These are phyloP conservation scores for Ploettnerulaceae sp. DNA, from an alignment of 2,329 filamentous ascomycete genomes.

Conservation along the genomic window DNA sequence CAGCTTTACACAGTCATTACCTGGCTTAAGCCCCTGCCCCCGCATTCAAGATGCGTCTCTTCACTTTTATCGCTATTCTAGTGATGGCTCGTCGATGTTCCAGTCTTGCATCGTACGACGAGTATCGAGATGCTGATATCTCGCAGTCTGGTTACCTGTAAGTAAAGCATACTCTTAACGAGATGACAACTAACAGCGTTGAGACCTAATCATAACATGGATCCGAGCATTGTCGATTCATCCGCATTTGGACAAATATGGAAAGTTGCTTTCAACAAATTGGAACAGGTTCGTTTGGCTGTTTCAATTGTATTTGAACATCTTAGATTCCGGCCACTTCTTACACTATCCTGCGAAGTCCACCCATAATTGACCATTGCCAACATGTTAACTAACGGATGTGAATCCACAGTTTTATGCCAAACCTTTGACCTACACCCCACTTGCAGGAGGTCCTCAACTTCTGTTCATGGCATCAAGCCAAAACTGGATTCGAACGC, in stretches of 20 bases:
- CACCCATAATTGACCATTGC: neutral
- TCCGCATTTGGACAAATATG: constrained; percentile 37
- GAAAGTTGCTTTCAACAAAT: constrained; percentile 32
- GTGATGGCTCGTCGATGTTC: constrained; percentile 4
- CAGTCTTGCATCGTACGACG: constrained; percentile 25
- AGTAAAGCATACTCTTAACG: neutral
- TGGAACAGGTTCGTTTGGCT: constrained; percentile 23
- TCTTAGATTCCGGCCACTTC: neutral
- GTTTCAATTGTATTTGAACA: neutral
- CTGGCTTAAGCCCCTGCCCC: neutral
- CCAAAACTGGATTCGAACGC: constrained; percentile 34
- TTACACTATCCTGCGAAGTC: neutral
- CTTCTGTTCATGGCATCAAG: constrained; percentile 34
- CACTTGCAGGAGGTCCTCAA: constrained; percentile 31
- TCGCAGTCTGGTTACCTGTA: constrained; percentile 32
- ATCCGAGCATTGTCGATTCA: constrained; percentile 35
- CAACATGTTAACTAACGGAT: neutral
- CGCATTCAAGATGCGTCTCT: constrained; percentile 16
- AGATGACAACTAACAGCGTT: neutral
- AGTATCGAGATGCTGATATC: constrained; percentile 29
- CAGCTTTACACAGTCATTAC: neutral
- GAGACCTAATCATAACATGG: constrained; percentile 37
- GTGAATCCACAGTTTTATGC: constrained; percentile 38
- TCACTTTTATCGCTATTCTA: constrained; percentile 1
- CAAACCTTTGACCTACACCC: constrained; percentile 41